Evolutionary conservation across 2,329 filamentous ascomycete species (phyloP), one percentile per base, ranked within the genome.

Genomic region (Exophiala phaeomuriformis): DNA sequence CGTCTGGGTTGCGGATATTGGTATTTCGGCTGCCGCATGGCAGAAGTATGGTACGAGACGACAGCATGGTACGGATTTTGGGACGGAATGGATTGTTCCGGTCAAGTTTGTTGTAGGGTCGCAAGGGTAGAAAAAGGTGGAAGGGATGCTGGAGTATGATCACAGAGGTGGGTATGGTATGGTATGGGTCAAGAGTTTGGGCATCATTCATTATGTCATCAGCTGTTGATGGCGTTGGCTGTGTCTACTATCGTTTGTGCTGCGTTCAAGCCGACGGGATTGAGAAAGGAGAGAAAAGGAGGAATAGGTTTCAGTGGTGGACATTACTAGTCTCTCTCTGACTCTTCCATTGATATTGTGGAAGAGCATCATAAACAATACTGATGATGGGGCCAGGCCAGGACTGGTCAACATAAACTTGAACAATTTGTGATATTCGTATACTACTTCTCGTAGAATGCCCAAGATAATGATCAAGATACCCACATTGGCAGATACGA

Each of bases 11-110:
- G 89, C 85, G 1, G 93, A 98, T 67, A 85, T 96, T 60, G 91
- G 93, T 0, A 80, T 67, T 44, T 61, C 61, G 43, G 58, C 55
- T 27, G 62, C 62, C 10, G 65, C 60, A 47, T 63, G 62, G 64
- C 64, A 65, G 49, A 63, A 61, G 39, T 61, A 60, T 50, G 61
- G 59, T 32, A 59, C 52, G 30, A 46, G 59, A 52, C 81, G 89
- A 47, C 82, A 90, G 19, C 84, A 88, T 60, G 90, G 90, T 0
- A 85, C 96, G 52, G 89, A 90, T 64, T 97, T 96, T 75, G 89
- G 88, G 28, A 83, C 84, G 55, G 81, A 84, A 60, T 97, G 91
- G 91, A 83, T 93, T 58, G 77, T 94, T n/a, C 52, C 57, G 4
- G 47, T 63, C 52, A 63, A 57, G 50, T 60, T 59, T 39, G 59